phyloP scores from a whole-genome alignment of 306 rosid genomes.

The Cicer cuneatum region DNA sequence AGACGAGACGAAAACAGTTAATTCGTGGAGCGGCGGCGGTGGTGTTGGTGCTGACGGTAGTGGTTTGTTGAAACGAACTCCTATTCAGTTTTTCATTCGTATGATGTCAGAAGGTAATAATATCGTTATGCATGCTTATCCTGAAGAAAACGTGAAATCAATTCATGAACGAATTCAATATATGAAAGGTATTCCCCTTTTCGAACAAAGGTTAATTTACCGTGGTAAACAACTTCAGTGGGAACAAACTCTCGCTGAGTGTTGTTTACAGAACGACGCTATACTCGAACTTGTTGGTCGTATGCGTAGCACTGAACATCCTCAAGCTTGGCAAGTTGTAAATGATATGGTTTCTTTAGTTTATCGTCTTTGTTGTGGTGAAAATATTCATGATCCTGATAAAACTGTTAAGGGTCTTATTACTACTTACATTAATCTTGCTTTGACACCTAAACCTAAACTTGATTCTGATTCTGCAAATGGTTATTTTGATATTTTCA shows the following conservation, averaged over 20 bases:
- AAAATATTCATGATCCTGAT: conserved; percentile 36
- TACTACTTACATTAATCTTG: conserved; percentile 47
- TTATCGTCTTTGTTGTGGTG: conserved; percentile 67
- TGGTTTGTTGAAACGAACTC: conserved; percentile 10
- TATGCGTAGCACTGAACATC: conserved; percentile 76
- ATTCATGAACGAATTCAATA: conserved; percentile 66
- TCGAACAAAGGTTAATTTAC: conserved; percentile 81
- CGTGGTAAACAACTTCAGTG: conserved; percentile 83
- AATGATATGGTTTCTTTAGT: conserved; percentile 65
- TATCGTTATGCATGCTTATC: conserved; percentile 63
- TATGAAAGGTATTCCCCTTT: conserved; percentile 65
- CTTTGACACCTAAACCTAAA: conserved; percentile 44
- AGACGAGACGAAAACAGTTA: conserved; percentile 58
- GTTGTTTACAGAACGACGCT: conserved; percentile 73
- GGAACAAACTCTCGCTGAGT: conserved; percentile 72
- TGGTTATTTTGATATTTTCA: conserved; percentile 66
- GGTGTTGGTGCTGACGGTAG: background rate
- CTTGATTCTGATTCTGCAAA: conserved; percentile 47
- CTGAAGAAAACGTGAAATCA: conserved; percentile 65
- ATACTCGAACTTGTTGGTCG: conserved; percentile 74
- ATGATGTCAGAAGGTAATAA: conserved; percentile 62
- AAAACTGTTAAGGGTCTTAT: conserved; percentile 54
- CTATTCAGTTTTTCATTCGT: conserved; percentile 73
- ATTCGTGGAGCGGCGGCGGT: conserved; percentile 23
- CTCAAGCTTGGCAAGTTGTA: conserved; percentile 80